These are phyloP conservation scores for Aspergillus sclerotiicarbonarius DNA, from an alignment of 495 filamentous ascomycete genomes.

Conservation along the genomic window DNA sequence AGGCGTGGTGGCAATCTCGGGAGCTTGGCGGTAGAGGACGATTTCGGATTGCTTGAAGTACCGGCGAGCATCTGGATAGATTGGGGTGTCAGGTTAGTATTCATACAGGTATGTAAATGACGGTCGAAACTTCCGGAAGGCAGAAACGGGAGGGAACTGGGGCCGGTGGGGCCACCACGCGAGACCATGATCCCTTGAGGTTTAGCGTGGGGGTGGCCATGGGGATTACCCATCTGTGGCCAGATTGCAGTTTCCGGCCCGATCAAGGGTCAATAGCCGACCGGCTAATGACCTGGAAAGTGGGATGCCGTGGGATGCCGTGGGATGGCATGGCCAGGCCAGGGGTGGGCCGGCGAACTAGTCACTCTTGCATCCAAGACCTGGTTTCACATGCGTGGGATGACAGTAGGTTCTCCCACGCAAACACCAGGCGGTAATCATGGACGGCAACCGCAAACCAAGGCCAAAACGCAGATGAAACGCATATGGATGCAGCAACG, in stretches of 20 bases:
- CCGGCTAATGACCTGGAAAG: conserved; percentile 32
- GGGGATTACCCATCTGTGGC: conserved; percentile 12
- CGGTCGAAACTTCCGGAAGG: conserved; percentile 5
- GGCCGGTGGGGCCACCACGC: conserved; percentile 28
- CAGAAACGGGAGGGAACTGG: conserved; percentile 15
- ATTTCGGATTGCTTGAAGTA: conserved; percentile 99
- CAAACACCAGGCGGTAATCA: conserved; percentile 1
- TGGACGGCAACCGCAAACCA: neutral
- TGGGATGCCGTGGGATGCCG: conserved; percentile 22
- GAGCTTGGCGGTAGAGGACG: conserved; percentile 91
- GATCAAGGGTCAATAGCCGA: conserved; percentile 32
- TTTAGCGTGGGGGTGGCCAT: conserved; percentile 39
- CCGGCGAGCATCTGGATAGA: conserved; percentile 73
- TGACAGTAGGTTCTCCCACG: neutral
- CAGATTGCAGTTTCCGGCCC: conserved; percentile 23
- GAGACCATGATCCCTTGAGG: conserved; percentile 11
- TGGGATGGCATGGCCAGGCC: neutral
- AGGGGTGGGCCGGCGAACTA: conserved; percentile 10
- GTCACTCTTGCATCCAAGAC: conserved; percentile 16
- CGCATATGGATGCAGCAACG: conserved; percentile 18
- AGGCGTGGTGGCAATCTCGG: conserved; percentile 54
- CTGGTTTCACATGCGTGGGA: conserved; percentile 4
- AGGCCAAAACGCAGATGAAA: conserved; percentile 2
- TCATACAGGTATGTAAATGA: conserved; percentile 3
- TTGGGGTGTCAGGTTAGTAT: conserved; percentile 9